A percentile compares a stretch with the other conserved stretches of the same genome.
Evolutionary conservation across 768 basidiomycete genomes (phyloP).

Genomic region (Cystofilobasidium bisporidii): DNA sequence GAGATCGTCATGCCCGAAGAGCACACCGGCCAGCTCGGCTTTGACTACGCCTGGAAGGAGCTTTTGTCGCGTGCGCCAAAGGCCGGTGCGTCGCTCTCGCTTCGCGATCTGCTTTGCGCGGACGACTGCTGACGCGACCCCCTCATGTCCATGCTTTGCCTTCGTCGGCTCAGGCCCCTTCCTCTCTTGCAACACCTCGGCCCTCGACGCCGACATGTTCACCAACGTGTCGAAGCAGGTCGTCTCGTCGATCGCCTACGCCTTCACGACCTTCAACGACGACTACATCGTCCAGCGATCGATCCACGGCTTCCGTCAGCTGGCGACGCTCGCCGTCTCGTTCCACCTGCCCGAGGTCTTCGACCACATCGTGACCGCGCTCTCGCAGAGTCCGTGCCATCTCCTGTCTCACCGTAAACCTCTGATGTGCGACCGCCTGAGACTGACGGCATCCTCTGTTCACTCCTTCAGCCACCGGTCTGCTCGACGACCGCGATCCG

Average conservation of each 20-base stretch:
- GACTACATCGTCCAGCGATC: constrained; percentile 92
- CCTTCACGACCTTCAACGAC: constrained; percentile 91
- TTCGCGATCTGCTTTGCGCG: no score
- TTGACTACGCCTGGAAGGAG: constrained; percentile 99
- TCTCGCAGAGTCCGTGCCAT: constrained; percentile 46
- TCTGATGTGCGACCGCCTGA: no score
- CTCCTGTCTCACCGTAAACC: background rate
- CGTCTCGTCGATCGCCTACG: constrained; percentile 87
- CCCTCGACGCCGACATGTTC: constrained; percentile 90
- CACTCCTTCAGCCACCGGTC: constrained; percentile 54
- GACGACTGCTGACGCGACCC: no score
- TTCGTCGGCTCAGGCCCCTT: constrained; percentile 50
- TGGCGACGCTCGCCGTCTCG: constrained; percentile 79
- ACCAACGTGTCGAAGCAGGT: constrained; percentile 82
- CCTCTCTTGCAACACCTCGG: constrained; percentile 65
- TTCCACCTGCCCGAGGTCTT: constrained; percentile 91
- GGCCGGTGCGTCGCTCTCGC: constrained; percentile 65
- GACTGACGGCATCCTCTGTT: no score
- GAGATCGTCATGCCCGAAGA: constrained; percentile 98
- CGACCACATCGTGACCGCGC: constrained; percentile 85
- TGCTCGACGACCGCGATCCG: constrained; percentile 53
- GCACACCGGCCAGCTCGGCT: constrained; percentile 88
- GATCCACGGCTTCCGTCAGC: constrained; percentile 93
- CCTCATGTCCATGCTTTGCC: no score
- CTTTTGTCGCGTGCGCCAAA: constrained; percentile 68